Conservation (phyloP, 2,329 filamentous ascomycete species). For the Calonectria hongkongensis region DNA sequence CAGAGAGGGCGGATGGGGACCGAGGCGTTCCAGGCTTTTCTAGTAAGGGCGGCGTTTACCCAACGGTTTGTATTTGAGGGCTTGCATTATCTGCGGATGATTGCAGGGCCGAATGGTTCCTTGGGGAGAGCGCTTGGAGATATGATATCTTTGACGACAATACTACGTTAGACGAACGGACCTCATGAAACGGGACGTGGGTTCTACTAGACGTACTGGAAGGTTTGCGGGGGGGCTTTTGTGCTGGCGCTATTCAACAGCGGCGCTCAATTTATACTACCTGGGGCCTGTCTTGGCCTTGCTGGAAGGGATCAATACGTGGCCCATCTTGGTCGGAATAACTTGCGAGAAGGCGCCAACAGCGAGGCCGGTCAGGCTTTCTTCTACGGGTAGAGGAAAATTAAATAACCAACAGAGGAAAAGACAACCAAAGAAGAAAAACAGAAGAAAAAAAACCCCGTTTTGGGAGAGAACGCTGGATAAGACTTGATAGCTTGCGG, state of each 20-base stretch:
- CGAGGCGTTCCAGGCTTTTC: constrained; percentile 55
- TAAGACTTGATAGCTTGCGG: constrained; percentile 49
- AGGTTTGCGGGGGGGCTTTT: constrained; percentile 36
- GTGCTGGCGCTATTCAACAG: constrained; percentile 26
- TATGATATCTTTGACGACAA: constrained; percentile 62
- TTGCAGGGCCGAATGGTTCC: constrained; percentile 51
- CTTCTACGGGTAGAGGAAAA: constrained; percentile 48
- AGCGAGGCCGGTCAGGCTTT: constrained; percentile 36
- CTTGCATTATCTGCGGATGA: constrained; percentile 54
- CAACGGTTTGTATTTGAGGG: constrained; percentile 53
- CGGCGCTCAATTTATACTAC: constrained; percentile 31
- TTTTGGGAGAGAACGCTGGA: constrained; percentile 53
- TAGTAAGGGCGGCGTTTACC: constrained; percentile 50
- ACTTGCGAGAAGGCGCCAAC: constrained; percentile 41
- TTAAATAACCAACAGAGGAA: constrained; percentile 41
- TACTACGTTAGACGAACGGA: constrained; percentile 59
- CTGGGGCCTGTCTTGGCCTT: constrained; percentile 39
- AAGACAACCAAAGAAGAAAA: constrained; percentile 50
- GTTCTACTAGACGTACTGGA: constrained; percentile 53
- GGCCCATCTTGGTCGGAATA: constrained; percentile 39
- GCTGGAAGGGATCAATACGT: constrained; percentile 34
- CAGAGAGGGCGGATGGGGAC: constrained; percentile 43
- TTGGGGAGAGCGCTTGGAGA: constrained; percentile 51
- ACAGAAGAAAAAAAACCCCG: constrained; percentile 53
- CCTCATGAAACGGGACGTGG: constrained; percentile 54